Percentiles rank a stretch among this genome's conserved stretches.
Conservation (phyloP, 2,329 filamentous ascomycete species). For the Gnomoniopsis smithogilvyi region DNA sequence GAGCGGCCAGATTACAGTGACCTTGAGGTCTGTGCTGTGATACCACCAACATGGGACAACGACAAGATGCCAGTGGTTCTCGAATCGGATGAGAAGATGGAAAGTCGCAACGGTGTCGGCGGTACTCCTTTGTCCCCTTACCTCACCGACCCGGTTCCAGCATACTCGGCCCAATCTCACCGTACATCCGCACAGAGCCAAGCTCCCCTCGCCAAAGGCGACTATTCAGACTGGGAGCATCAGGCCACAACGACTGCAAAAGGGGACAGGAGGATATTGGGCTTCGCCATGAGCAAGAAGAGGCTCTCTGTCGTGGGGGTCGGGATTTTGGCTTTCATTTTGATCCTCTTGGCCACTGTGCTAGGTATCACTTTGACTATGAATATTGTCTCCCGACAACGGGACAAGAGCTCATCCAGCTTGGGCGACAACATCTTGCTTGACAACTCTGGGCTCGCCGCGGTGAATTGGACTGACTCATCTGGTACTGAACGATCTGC, state of each 20-base stretch:
- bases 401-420: not conserved
- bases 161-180: not conserved
- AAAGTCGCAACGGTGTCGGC: not conserved
- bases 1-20: constrained; percentile 6
- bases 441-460: constrained; percentile 2
- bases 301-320: not conserved
- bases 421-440: not conserved
- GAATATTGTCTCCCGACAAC: not conserved
- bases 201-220: not conserved
- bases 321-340: constrained; percentile 4
- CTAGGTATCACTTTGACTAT: constrained; percentile 6
- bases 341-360: constrained; percentile 5
- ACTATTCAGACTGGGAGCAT: not conserved
- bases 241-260: not conserved
- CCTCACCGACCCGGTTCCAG: constrained; percentile 6
- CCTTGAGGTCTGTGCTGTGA: constrained; percentile 3
- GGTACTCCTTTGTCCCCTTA: not conserved
- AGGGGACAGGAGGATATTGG: not conserved
- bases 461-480: constrained; percentile 8
- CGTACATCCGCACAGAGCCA: constrained; percentile 1
- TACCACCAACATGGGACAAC: constrained; percentile 3
- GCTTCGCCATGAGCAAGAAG: not conserved
- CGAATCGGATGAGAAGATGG: constrained; percentile 2
- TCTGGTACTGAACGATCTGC: not conserved
- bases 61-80: constrained; percentile 6